These are phyloP conservation scores for Hypoxylon sp. DNA, from an alignment of 2,329 filamentous ascomycete genomes.

Conservation along the genomic window DNA sequence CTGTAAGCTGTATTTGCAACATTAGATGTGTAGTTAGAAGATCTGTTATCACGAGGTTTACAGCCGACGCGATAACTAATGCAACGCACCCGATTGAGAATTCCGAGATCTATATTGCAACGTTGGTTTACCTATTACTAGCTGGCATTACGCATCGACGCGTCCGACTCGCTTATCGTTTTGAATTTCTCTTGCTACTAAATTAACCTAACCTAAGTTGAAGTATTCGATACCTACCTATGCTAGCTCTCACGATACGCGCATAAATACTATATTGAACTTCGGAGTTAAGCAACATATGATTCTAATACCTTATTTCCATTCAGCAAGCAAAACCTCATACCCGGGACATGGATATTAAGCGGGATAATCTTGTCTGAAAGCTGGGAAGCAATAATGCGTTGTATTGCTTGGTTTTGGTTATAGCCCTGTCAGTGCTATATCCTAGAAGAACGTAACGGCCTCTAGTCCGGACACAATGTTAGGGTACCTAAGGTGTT, in stretches of 20 bases:
- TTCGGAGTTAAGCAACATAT: background rate
- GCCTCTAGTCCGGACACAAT: conserved; percentile 2
- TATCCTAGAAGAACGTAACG: conserved; percentile 5
- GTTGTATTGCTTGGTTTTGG: background rate
- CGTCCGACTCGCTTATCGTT: conserved; percentile 16
- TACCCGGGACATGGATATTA: background rate
- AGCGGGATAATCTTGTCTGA: background rate
- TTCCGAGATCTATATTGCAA: conserved; percentile 33
- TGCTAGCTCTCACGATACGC: background rate
- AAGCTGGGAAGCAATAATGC: background rate
- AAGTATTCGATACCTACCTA: background rate
- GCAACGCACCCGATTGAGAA: conserved; percentile 35
- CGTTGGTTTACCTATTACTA: conserved; percentile 21
- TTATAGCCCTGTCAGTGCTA: background rate
- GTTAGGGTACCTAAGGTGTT: no score
- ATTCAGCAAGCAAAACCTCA: no score
- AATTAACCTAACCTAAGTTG: background rate
- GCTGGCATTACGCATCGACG: conserved; percentile 12
- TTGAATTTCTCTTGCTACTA: background rate
- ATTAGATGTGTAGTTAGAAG: conserved; percentile 9
- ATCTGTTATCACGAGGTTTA: conserved; percentile 34
- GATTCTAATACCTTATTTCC: background rate
- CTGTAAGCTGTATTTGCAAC: conserved; percentile 4
- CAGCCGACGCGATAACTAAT: conserved; percentile 35
- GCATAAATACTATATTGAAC: background rate